Evolutionary conservation across 1,284 basidiomycete species (phyloP), one percentile per base, ranked within the genome.

Genomic region (Cryptococcus sp.): DNA sequence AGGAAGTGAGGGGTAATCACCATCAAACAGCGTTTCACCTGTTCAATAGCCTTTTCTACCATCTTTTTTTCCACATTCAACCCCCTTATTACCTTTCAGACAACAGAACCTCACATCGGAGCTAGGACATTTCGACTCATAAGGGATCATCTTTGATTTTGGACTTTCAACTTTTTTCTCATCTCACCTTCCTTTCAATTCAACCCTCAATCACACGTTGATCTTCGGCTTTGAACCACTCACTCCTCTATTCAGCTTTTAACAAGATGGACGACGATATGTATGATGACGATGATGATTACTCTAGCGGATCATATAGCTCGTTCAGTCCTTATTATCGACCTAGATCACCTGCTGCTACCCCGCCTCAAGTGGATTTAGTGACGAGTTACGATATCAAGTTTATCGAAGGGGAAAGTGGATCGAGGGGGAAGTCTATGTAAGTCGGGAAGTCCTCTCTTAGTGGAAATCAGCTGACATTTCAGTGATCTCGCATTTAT

Each of bases 401-500:
- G 11, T 75, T 63, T 55, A 59, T 70, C 31, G 65, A 69, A 45
- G 53, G 52, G 7, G 61, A 53, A 11, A 61, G 52, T 42, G 60
- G 64, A 14, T 61, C 59, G 48, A 56, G 50, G 31, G 66, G 72
- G 47, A 75, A 75, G 58, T 67, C 64, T 66, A 75, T 75, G 73
- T 75, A 53, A 65, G 73, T 59, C 23, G 23, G 32, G 23, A 34
- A 23, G 43, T 14, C 50, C 31, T 52, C 32, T 33, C 33, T 49
- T 46, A 41, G 38, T 41, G 38, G 38, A 10, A n/a, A 10, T 41
- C 10, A 41, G 38, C 10, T 41, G 38, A 10, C 38, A 10, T 43
- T 23, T 42, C 14, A 93, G 90, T 58, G 90, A 94, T 78, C 84
- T 95, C 84, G 69, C 92, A 84, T 80, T 80, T 78, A 84, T 95